Base-by-base conservation (phyloP, 495 filamentous ascomycete species). In the Podospora tetraspora region DNA sequence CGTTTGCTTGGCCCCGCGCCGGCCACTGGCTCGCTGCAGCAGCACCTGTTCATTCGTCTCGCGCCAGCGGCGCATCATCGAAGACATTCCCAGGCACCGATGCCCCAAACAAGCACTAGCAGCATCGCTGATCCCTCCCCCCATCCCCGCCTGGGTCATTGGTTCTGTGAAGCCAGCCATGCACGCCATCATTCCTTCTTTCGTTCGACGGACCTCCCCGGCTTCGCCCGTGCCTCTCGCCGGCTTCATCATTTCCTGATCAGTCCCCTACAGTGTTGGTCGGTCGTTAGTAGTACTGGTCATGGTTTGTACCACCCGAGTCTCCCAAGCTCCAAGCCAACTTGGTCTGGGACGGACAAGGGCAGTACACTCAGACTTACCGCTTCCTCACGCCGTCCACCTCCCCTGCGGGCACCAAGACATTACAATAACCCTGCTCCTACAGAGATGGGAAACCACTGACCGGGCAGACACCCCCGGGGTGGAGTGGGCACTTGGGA, bases 401-500 rank as follows among this genome's bases (percentile, higher is more conserved):
- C 37, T 43, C 37, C 37, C 37, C 37, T 43, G 37, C 37, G 19
- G 7, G 43, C 4, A 12, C 43, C 19, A 52, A 52, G 43, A 52
- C 43, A 52, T 52, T 7, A 2, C 43, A 52, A n/a, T 19, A 52
- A 52, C 43, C 43, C 43, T 52, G 43, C 43, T 52, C 16, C 16
- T n/a, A 7, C 19, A 16, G 13, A n/a, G 43, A 7, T 13, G 10
- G 11, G 11, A 34, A 2, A 13, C 2, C 29, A 34, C 3, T 3
- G 9, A 4, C 32, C 32, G 9, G 9, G 0, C 12, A 27, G 27
- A 12, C 11, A 34, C 32, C 32, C 32, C 32, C 9, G 32, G 32
- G 11, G 32, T 34, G 32, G 11, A 3, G 71, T 63, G 66, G 69
- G 69, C 70, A 70, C 70, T 62, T 56, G 62, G 74, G 72, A 71